Conservation (phyloP, 306 rosid species). For the Prunus persica region Prunus_persica_NCBIv2 NC_034011.1:1077001-1077500, state of each 20-base stretch:
- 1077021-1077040: no score
- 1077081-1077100: background rate
- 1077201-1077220: conserved; percentile 31
- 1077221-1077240: conserved; percentile 68
- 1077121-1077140: background rate
- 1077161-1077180: background rate
- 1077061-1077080: background rate
- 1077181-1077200: conserved; percentile 3
- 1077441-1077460: conserved; percentile 10
- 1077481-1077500: conserved; percentile 11
- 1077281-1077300: conserved; percentile 62
- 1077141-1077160: background rate
- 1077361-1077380: background rate
- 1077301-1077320: background rate
- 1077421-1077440: conserved; percentile 33
- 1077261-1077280: conserved; percentile 62
- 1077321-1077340: background rate
- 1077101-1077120: background rate
- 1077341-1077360: background rate
- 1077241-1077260: conserved; percentile 62
- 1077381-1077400: conserved; percentile 41
- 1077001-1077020: no score
- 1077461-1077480: conserved; percentile 4
- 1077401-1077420: conserved; percentile 69
- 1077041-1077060: background rate